These are phyloP conservation scores for Carex parvula DNA, from an alignment of 176 grass and related monocot genomes.

Conservation along the genomic window DNA sequence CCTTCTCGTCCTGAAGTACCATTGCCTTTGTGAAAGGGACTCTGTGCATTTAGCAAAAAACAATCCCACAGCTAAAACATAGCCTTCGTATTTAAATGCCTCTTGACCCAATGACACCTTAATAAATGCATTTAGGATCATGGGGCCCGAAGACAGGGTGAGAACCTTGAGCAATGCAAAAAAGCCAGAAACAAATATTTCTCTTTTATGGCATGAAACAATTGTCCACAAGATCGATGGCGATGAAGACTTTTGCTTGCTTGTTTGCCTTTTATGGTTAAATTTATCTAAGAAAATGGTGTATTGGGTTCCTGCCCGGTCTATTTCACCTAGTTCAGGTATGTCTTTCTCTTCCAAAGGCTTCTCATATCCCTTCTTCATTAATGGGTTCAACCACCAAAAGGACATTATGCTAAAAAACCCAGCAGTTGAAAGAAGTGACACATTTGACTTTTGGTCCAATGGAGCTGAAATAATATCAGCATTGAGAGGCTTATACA, in stretches of 20 bases:
- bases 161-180: conserved; percentile 89
- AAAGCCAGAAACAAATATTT: conserved; percentile 54
- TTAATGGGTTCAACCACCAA: conserved; percentile 85
- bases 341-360: conserved; percentile 85
- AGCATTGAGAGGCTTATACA: conserved; percentile 50
- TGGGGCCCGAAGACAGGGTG: conserved; percentile 54
- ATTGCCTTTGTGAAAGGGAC: conserved; percentile 83
- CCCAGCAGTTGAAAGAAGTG: conserved; percentile 55
- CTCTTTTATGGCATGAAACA: conserved; percentile 66
- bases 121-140: conserved; percentile 82
- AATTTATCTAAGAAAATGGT: conserved; percentile 51
- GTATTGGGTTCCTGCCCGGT: conserved; percentile 53
- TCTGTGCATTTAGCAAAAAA: conserved; percentile 75
- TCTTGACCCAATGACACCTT: conserved; percentile 58
- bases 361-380: conserved; percentile 73
- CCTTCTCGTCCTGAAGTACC: conserved; percentile 75
- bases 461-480: conserved; percentile 6
- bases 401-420: conserved; percentile 72
- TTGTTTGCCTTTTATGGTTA: conserved; percentile 32
- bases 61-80: conserved; percentile 41
- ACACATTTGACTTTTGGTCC: conserved; percentile 32
- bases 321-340: conserved; percentile 43
- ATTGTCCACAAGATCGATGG: conserved; percentile 62
- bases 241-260: conserved; percentile 17
- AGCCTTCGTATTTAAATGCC: conserved; percentile 67